Evolutionary conservation across 2,329 filamentous ascomycete species (phyloP), one percentile per base, ranked within the genome.

Genomic region (Plectosphaerella plurivora): DNA sequence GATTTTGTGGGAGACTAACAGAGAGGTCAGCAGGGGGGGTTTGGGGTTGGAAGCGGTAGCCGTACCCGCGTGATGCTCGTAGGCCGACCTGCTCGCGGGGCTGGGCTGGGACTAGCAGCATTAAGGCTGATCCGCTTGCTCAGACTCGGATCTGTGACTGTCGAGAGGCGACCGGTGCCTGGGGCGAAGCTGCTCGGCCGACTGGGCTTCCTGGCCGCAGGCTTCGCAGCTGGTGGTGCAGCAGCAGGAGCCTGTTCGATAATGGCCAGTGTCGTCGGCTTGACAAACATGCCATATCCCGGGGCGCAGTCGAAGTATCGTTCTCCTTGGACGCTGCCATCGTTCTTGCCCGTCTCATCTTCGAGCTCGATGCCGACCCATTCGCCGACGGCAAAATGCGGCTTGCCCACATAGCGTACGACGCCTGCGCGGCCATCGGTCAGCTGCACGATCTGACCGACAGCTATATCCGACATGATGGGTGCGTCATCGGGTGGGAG

Each of bases 331-430:
- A 97, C 90, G 51, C 88, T 87, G 58, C 93, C 93, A 77, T 97
- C 91, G 63, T 97, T 97, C 75, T 97, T 97, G 33, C 94, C 93
- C 18, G 81, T 83, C 50, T 86, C 77, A 46, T 90, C 87, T 50
- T 91, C 84, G 52, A 97, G 82, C 74, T 96, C 92, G 54, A 97
- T 82, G 58, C 93, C 93, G 54, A 97, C 78, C 91, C 92, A 97
- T 56, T 89, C 84, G 57, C 92, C 93, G 6, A 79, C 75, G 53
- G 91, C 85, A 71, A 97, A 96, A 61, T 82, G 75, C 37, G 93
- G 91, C 51, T 80, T 75, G 63, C 94, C 94, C 55, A 90, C 76
- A 70, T 89, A 99, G 62, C 89, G 89, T 58, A 99, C 82, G 55
- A 82, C 81, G 60, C 83, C 94, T 61, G 81, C 81, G 61, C 88